phyloP scores from a whole-genome alignment of 2,329 filamentous ascomycete species.

The Fusarium sp. region DNA sequence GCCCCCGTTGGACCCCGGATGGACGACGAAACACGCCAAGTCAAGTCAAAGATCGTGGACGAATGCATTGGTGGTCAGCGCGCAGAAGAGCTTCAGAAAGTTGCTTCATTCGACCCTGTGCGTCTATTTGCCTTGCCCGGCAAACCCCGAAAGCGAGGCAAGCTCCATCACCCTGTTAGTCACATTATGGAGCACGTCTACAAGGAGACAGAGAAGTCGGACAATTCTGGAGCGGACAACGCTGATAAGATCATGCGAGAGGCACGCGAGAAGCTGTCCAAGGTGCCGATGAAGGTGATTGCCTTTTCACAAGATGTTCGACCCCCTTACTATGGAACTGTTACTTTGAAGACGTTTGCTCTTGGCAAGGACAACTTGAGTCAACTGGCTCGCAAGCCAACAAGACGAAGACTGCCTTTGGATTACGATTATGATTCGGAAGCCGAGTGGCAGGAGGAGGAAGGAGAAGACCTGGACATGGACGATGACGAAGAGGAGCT shows the following conservation, averaged over 20 bases:
- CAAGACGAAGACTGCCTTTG: constrained; percentile 68
- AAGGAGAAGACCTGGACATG: constrained; percentile 75
- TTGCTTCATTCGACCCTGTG: constrained; percentile 57
- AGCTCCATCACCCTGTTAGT: constrained; percentile 64
- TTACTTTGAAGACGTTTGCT: constrained; percentile 68
- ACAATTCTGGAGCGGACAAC: constrained; percentile 51
- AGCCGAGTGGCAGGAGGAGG: constrained; percentile 85
- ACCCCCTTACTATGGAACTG: constrained; percentile 79
- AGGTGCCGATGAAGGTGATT: constrained; percentile 72
- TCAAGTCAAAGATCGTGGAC: constrained; percentile 65
- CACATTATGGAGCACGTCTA: constrained; percentile 70
- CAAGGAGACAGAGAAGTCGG: constrained; percentile 57
- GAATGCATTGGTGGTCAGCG: constrained; percentile 62
- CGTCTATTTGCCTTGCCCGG: constrained; percentile 60
- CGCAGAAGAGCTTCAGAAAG: constrained; percentile 51
- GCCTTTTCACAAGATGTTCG: constrained; percentile 74
- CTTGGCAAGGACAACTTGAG: constrained; percentile 59
- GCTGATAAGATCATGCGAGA: constrained; percentile 49
- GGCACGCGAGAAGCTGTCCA: constrained; percentile 57
- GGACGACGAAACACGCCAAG: constrained; percentile 67
- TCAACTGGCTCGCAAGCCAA: constrained; percentile 66
- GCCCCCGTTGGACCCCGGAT: constrained; percentile 70
- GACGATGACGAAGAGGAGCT: constrained; percentile 77
- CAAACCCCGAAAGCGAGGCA: constrained; percentile 58
- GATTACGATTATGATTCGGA: constrained; percentile 90